Evolutionary conservation across 2,329 filamentous ascomycete species (phyloP).

Genomic region (Claviceps sorghi): DNA sequence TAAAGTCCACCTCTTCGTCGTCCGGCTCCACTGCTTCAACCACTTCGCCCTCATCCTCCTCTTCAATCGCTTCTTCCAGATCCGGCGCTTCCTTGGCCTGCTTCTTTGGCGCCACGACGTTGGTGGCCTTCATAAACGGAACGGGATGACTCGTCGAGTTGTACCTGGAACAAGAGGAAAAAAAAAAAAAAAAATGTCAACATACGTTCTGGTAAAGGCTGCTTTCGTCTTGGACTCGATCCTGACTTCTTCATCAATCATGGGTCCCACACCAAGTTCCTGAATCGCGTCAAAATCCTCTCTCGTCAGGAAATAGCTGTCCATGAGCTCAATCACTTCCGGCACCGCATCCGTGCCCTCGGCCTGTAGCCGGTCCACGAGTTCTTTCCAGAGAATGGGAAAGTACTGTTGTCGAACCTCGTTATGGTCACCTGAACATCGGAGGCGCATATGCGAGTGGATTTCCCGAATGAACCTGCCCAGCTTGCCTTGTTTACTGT

Average conservation of each 20-base stretch:
- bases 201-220: slow-evolving; percentile 76
- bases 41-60: slow-evolving; percentile 63
- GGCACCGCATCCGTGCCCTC: slow-evolving; percentile 73
- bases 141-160: slow-evolving; percentile 77
- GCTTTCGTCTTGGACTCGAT: slow-evolving; percentile 78
- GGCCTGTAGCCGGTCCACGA: slow-evolving; percentile 57
- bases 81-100: slow-evolving; percentile 67
- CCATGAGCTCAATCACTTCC: slow-evolving; percentile 87
- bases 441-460: slow-evolving; percentile 90
- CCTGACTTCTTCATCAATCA: slow-evolving; percentile 59
- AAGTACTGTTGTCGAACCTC: slow-evolving; percentile 92
- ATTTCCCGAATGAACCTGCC: slow-evolving; percentile 79
- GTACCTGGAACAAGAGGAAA: slow-evolving; percentile 42
- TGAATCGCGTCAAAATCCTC: slow-evolving; percentile 90
- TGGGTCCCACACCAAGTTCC: slow-evolving; percentile 78
- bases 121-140: slow-evolving; percentile 90
- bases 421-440: slow-evolving; percentile 77
- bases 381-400: slow-evolving; percentile 69
- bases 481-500: slow-evolving; percentile 71
- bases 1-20: slow-evolving; percentile 67
- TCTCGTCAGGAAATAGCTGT: slow-evolving; percentile 85
- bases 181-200: slow-evolving; percentile 12
- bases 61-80: slow-evolving; percentile 89
- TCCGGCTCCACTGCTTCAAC: slow-evolving; percentile 44
- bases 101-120: slow-evolving; percentile 57